These are phyloP conservation scores for Cucurbita pepo DNA, from an alignment of 306 rosid species.

Conservation along the genomic window DNA sequence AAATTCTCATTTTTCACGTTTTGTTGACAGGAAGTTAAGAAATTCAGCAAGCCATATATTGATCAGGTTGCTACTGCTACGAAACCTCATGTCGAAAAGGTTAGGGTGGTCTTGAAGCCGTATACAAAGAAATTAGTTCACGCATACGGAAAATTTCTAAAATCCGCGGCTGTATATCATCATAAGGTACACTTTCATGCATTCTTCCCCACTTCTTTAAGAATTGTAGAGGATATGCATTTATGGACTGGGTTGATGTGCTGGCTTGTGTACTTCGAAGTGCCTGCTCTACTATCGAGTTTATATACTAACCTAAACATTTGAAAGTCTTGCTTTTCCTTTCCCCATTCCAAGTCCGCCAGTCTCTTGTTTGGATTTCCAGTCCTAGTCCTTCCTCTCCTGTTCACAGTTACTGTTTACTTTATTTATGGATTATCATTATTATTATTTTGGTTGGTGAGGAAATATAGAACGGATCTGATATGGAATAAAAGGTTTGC, in stretches of 20 bases:
- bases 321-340: neutral
- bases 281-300: neutral
- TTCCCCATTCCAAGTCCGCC: neutral
- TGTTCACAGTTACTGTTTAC: neutral
- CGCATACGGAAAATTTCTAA: conserved; percentile 56
- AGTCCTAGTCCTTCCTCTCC: too few relatives aligned
- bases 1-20: neutral
- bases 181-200: conserved; percentile 37
- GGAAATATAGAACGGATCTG: neutral
- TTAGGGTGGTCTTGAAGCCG: conserved; percentile 55
- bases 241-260: neutral
- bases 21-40: conserved; percentile 61
- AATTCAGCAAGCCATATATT: conserved; percentile 71
- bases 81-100: conserved; percentile 73
- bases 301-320: neutral
- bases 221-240: neutral
- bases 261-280: neutral
- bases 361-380: too few relatives aligned
- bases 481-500: too few relatives aligned
- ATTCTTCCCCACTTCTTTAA: neutral
- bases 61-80: conserved; percentile 67
- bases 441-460: neutral
- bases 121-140: conserved; percentile 42
- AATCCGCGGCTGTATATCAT: conserved; percentile 71
- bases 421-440: too few relatives aligned